Evolutionary conservation across 805 yeast genomes (phyloP), one percentile per base, ranked within the genome.

Genomic region (Kodamaea sagamina): DNA sequence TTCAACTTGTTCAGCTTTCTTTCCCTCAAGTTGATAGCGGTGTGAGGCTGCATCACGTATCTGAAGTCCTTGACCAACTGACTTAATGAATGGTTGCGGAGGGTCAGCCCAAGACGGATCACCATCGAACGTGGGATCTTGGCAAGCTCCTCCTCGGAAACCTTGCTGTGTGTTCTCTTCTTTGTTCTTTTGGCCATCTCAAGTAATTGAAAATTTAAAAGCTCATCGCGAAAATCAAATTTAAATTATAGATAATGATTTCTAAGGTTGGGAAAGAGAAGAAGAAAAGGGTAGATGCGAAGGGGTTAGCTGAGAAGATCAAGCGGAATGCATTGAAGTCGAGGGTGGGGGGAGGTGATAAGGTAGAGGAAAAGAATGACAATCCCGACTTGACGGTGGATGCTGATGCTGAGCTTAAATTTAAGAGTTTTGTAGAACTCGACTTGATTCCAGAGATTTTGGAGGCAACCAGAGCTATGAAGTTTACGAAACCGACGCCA

Each of bases 81-180:
- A 32, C 86, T 75, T 50, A 93, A 69, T 2, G 96, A 81, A 55
- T 86, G 89, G 58, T 92, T 90, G 46, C 81, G 80, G 53, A 84
- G 71, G 31, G 88, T 77, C 11, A 78, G 70, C 1, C 98, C 97
- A 42, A 89, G 77, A 55, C 93, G 81, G 50, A 93, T 76, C 42
- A 93, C 98, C 97, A 93, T 90, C 1, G 97, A 89, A 57, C 86
- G 79, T 15, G 99, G 98, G 48, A 89, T 80, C 55, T 80, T 81
- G 39, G 82, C 82, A 36, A 69, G 65, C 46, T 83, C 88, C 52
- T 83, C 95, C 49, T 79, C 84, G 18, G 79, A 68, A 25, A 67
- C 67, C 47, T 75, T 75, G 39, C 72, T 85, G 62, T 90, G 97
- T 11, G 98, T 92, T 78, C 97, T 84, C 62, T 81, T 86, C 69